These are phyloP conservation scores for Backusella liffmaniae DNA, from an alignment of 192 early-diverging fungal species.

Conservation along the genomic window DNA sequence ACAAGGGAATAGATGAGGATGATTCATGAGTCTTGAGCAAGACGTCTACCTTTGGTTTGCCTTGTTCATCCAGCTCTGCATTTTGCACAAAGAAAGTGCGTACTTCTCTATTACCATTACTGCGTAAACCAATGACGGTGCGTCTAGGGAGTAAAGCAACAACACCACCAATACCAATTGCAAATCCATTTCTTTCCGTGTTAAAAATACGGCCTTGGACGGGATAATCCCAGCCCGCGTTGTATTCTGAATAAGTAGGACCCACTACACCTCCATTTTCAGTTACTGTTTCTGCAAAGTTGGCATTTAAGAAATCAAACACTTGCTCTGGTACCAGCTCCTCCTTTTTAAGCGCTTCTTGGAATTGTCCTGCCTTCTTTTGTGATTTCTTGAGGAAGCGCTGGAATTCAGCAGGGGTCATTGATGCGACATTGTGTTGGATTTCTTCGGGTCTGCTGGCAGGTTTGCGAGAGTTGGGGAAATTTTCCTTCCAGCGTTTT, in stretches of 20 bases:
- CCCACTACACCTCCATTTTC: conserved; percentile 23
- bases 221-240: conserved; percentile 13
- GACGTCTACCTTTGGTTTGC: conserved; percentile 40
- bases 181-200: conserved; percentile 36
- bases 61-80: conserved; percentile 50
- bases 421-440: conserved; percentile 51
- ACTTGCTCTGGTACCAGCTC: conserved; percentile 33
- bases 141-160: conserved; percentile 48
- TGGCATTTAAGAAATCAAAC: conserved; percentile 30
- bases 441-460: conserved; percentile 36
- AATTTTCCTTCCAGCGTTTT: conserved; percentile 74
- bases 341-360: conserved; percentile 21
- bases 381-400: conserved; percentile 54
- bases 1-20: background rate
- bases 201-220: conserved; percentile 70
- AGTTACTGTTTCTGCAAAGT: conserved; percentile 14
- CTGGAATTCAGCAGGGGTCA: conserved; percentile 62
- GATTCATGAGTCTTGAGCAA: background rate
- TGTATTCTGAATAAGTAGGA: conserved; percentile 55
- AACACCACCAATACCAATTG: conserved; percentile 67
- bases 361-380: conserved; percentile 42
- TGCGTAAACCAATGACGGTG: conserved; percentile 14
- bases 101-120: conserved; percentile 35
- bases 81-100: conserved; percentile 62
- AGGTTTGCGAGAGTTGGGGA: conserved; percentile 55